phyloP scores from a whole-genome alignment of 345 rosid species.

The Anacardium occidentale region DNA sequence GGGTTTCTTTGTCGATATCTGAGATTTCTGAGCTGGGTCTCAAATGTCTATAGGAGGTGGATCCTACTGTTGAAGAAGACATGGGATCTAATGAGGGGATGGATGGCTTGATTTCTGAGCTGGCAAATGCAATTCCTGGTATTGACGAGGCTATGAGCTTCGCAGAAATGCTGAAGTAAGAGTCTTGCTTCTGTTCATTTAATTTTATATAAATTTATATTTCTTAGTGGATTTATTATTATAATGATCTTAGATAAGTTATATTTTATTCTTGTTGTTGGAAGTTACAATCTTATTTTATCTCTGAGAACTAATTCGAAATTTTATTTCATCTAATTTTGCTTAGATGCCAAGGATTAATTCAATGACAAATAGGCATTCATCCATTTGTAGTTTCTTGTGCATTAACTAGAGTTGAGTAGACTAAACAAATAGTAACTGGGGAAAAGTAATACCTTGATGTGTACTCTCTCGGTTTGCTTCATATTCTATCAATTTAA shows the following conservation, averaged over 20 bases:
- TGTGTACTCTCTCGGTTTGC: background rate
- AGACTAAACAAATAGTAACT: background rate
- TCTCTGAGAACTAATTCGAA: too few relatives aligned
- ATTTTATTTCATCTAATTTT: too few relatives aligned
- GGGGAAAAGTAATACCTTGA: too few relatives aligned
- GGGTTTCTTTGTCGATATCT: background rate
- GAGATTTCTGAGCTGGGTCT: background rate
- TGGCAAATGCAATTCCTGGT: constrained; percentile 96
- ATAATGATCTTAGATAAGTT: background rate
- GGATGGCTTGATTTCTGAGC: constrained; percentile 87
- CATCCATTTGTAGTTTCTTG: background rate
- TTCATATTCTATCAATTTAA: background rate
- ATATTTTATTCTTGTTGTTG: background rate
- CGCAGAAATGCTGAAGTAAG: constrained; percentile 61
- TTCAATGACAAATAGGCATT: background rate
- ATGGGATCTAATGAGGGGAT: constrained; percentile 68
- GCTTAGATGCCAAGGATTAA: too few relatives aligned
- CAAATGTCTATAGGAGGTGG: constrained; percentile 69
- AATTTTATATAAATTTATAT: too few relatives aligned
- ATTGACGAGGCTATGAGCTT: constrained; percentile 99
- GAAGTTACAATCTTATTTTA: background rate
- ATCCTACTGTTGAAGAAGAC: constrained; percentile 94
- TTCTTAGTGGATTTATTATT: background rate
- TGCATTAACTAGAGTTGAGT: background rate
- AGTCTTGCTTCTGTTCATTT: too few relatives aligned